A percentile compares a stretch with the other conserved stretches of the same genome.
Conservation (phyloP, 2,329 filamentous ascomycete genomes). For the Xylogone sp. region DNA sequence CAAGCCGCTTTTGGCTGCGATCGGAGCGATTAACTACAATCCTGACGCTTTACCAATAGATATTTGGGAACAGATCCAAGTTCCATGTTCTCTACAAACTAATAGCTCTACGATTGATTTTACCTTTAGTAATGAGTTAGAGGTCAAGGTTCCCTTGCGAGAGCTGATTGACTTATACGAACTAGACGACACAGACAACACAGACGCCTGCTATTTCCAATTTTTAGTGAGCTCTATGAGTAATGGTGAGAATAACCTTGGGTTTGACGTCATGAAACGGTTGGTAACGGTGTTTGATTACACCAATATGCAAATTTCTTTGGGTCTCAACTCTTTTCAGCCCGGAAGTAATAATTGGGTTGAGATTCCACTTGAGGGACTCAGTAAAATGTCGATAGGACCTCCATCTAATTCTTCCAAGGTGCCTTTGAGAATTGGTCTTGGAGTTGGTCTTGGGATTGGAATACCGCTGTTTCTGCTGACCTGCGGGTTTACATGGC, state of each 20-base stretch:
- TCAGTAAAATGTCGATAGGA: neutral
- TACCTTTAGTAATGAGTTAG: neutral
- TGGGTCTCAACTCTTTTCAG: neutral
- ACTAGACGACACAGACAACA: too few relatives aligned
- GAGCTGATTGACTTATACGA: neutral
- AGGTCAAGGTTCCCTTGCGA: neutral
- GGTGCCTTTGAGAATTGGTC: neutral
- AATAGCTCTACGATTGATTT: neutral
- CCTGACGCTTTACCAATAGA: neutral
- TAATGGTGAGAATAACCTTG: neutral
- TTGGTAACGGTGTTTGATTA: neutral
- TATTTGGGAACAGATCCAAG: neutral
- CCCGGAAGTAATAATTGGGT: neutral
- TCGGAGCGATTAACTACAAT: neutral
- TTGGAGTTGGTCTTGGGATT: neutral
- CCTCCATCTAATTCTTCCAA: neutral
- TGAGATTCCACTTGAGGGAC: neutral
- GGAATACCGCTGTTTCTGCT: neutral
- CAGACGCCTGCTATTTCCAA: neutral
- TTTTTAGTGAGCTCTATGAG: neutral
- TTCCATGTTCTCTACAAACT: neutral
- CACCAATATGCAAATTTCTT: neutral
- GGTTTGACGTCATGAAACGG: neutral
- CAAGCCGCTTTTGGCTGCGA: neutral
- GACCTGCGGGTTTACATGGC: neutral